Base-by-base conservation (phyloP, 805 yeast species). In the Kodamaea restingae region DNA sequence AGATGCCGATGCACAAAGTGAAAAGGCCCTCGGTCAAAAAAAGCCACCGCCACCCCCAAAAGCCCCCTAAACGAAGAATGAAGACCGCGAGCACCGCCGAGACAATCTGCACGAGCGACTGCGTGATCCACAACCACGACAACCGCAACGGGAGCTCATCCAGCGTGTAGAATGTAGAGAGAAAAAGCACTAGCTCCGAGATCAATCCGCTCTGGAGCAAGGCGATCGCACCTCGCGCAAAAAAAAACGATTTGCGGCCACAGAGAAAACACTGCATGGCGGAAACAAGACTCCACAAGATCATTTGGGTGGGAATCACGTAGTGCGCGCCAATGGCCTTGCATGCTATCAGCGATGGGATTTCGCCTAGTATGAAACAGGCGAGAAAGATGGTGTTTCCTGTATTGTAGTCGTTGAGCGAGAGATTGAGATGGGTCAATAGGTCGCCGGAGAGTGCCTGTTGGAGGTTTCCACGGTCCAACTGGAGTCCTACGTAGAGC, bases 91-190 rank as follows among this genome's bases (percentile, higher is more conserved):
- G 56, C 15, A 79, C 53, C 3, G 79, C 67, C 15, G 78, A 50
- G 29, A 57, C 14, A 56, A 75, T 71, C 36, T 60, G 64, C 0
- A 80, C 71, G 15, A 70, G 41, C 1, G 80, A 72, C 41, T 72
- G 63, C 3, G 82, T 70, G 15, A 77, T 69, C 73, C 81, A 81
- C 52, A 82, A 80, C 50, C 69, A 71, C 0, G 84, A 73, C 22
- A 81, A 60, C 38, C 88, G 63, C 15, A 78, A 55, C 1, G 84
- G 68, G 15, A 82, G 62, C 55, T 83, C 88, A 20, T 65, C 56
- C 26, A 73, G 54, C 7, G 78, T 82, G 61, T 76, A 83, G 59
- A 81, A 82, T 55, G 80, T 81, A 1, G 82, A 73, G 55, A 82
- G 61, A 77, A 81, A 82, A 33, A 81, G 58, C 39, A 76, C 70